A percentile compares a stretch with the other conserved stretches of the same genome.
These are phyloP conservation scores for Sphaerulina vaccinii DNA, from an alignment of 2,329 filamentous ascomycete genomes.

Conservation along the genomic window DNA sequence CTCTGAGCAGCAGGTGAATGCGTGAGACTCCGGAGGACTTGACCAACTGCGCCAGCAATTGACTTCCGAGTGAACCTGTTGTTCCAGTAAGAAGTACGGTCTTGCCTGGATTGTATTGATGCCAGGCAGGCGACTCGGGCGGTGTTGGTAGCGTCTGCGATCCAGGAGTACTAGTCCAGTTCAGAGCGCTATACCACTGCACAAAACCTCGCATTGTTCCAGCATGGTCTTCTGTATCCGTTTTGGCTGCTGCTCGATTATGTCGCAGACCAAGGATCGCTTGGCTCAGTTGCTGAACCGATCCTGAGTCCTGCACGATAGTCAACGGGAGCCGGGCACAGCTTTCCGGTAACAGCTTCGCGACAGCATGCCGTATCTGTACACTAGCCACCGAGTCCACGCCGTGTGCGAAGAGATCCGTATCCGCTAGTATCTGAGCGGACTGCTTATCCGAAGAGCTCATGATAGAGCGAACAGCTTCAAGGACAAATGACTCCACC, in stretches of 20 bases:
- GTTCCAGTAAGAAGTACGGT: conserved; percentile 49
- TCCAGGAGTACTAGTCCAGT: conserved; percentile 26
- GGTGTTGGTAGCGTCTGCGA: conserved; percentile 28
- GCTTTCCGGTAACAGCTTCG: conserved; percentile 38
- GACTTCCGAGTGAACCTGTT: conserved; percentile 53
- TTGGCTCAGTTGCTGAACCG: conserved; percentile 44
- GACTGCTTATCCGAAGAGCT: background rate
- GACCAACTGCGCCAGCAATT: conserved; percentile 51
- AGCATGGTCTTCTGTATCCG: conserved; percentile 39
- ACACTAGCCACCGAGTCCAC: conserved; percentile 61
- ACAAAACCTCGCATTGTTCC: conserved; percentile 49
- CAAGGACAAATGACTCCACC: conserved; percentile 36
- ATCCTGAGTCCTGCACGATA: conserved; percentile 60
- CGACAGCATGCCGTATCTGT: conserved; percentile 48
- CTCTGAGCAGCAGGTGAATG: conserved; percentile 60
- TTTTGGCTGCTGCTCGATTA: conserved; percentile 32
- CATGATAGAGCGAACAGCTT: conserved; percentile 31
- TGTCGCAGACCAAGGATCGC: conserved; percentile 43
- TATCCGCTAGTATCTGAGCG: conserved; percentile 17
- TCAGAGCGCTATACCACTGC: conserved; percentile 44
- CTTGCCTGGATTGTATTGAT: conserved; percentile 11
- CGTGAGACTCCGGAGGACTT: conserved; percentile 40
- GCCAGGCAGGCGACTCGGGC: conserved; percentile 7
- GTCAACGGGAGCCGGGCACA: conserved; percentile 53
- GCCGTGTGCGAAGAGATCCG: conserved; percentile 58